These are phyloP conservation scores for Naganishia friedmannii DNA, from an alignment of 768 basidiomycete genomes.

Conservation along the genomic window DNA sequence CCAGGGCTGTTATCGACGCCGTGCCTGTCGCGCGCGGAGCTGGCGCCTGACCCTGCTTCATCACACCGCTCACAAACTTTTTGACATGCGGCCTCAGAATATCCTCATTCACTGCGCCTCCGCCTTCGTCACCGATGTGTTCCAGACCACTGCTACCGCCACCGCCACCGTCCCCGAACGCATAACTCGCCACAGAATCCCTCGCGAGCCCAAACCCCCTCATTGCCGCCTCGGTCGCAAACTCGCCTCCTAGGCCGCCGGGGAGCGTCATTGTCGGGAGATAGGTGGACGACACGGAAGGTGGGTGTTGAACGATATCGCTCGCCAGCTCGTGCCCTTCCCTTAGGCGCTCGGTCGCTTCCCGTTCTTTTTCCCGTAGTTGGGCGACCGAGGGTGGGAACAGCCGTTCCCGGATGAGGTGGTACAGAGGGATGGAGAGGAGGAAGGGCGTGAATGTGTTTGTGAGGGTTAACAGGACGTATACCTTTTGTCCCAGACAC, in stretches of 20 bases:
- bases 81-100: constrained; percentile 10
- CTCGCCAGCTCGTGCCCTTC: constrained; percentile 27
- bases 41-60: background rate
- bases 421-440: constrained; percentile 28
- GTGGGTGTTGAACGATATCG: constrained; percentile 6
- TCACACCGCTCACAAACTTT: background rate
- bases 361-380: constrained; percentile 11
- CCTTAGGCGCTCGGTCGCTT: background rate
- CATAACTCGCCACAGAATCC: constrained; percentile 12
- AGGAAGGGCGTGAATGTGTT: constrained; percentile 31
- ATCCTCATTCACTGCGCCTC: background rate
- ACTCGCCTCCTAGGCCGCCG: background rate
- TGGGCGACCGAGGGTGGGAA: constrained; percentile 27
- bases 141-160: background rate
- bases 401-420: constrained; percentile 27
- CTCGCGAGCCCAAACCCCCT: constrained; percentile 22
- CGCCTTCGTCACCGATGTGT: background rate
- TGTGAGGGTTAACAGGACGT: constrained; percentile 1
- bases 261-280: background rate
- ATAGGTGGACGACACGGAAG: background rate
- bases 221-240: background rate
- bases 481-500: background rate
- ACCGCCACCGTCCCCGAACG: background rate
- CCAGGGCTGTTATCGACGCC: background rate
- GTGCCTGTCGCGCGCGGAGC: background rate